Evolutionary conservation across 2,329 filamentous ascomycete species (phyloP), one percentile per base, ranked within the genome.

Genomic region (Pseudocercospora fijiensis): DNA sequence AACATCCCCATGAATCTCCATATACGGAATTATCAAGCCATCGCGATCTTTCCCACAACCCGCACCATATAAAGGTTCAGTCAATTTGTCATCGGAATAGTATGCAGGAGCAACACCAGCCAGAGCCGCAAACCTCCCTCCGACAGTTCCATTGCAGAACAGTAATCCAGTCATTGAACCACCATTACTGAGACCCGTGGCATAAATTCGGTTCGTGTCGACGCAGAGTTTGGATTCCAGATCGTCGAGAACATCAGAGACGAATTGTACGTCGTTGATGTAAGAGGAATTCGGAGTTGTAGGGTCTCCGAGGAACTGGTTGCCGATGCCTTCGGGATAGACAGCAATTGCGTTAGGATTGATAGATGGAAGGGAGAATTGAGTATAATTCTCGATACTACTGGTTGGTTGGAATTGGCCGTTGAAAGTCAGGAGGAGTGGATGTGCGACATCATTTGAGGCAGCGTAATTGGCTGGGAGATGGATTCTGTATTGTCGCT

Each of bases 181-280:
- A 3, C 82, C 84, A 47, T 86, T 84, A 64, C 78, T 85, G 65
- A 85, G 84, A 52, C 80, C 81, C 0, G 76, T 73, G 6, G 76
- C 76, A 61, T 81, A 83, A 27, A 83, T 73, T 6, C 76, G 76
- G 2, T 69, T 69, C 1, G 71, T 67, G 64, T 83, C 78, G 65
- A 83, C 76, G 68, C 80, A 83, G 67, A 79, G 80, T 4, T 70
- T 72, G 8, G 71, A 67, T 61, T 78, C 70, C 7, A 83, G 65
- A 20, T 78, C 65, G 24, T 74, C 69, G 37, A 81, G 69, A 24
- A 83, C 73, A 58, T 79, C 78, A 4, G 76, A 65, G 7, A 76
- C 78, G 67, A 82, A 83, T 11, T 70, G 72, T 1, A 81, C 70
- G 61, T 83, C 81, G 62, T 80, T 74, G 52, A 79, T 75, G 3